Base-by-base conservation (phyloP, 169 alveolate species). In the Plasmodium relictum region DNA sequence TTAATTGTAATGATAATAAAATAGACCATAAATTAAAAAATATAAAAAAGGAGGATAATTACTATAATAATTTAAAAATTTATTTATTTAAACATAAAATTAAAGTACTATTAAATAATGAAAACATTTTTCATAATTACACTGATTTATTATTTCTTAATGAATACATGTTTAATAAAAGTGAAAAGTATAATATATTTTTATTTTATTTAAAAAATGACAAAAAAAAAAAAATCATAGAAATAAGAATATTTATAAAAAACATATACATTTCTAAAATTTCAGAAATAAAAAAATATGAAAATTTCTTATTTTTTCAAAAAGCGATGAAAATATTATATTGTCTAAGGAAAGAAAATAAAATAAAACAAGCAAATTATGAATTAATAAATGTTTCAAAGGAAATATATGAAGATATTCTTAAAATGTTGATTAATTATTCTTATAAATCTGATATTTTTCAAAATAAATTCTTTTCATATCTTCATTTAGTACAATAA, bases 11-110 rank as follows among this genome's bases (percentile, higher is more conserved):
- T 1, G 0, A 54, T 10, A 54, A 54, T 3, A 5, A 9, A 10
- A 54, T 3, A 54, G 22, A 54, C 8, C 0, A 14, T 54, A 54
- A 8, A 16, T 16, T 16, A 8, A 16, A 54, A 54, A 54, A 54
- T 16, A 54, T 24, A 54, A 71, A 6, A 31, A 14, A 22, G 12
- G 24, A 71, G 3, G 16, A 50, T 18, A 50, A 10, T 22, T 26
- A 20, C 20, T 16, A 9, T 9, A 0, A 12, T 39, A 66, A 39
- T 0, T 10, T 45, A 69, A 69, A 69, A 41, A 7, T 78, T 18
- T 78, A 65, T 59, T 37, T 78, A 26, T 70, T 78, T 65, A 78
- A 78, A 26, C 89, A 78, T 69, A 78, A 78, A 78, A 78, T 78
- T 63, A 78, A 48, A 31, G 63, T 78, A 66, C 73, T 42, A n/a